Evolutionary conservation across 768 basidiomycete species (phyloP), one percentile per base, ranked within the genome.

Genomic region (Clathrus columnatus): DNA sequence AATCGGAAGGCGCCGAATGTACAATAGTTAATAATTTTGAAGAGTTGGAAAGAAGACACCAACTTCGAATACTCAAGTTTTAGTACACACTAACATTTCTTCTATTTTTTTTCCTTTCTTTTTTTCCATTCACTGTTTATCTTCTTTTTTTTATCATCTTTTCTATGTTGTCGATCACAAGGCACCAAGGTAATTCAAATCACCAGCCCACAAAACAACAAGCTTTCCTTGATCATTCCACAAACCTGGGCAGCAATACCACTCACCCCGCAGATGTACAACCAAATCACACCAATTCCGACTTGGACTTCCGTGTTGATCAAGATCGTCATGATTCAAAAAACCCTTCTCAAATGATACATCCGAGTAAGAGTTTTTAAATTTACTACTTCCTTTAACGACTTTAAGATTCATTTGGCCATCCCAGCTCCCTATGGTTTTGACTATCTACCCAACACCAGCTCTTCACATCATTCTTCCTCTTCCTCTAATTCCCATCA

Each of bases 271-370:
- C 8, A 5, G 45, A 55, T 48, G 27, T 17, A 10, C 4, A 55
- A 17, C 23, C 18, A 8, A 16, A 43, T n/a, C 17, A 20, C 28
- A 2, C 54, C 1, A 16, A 26, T 28, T 46, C 30, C 29, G 16
- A 21, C 7, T 53, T 53, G 18, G 54, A 55, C 32, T 48, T 55
- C 29, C 54, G 54, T 46, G 20, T 30, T 7, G 54, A 55, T 23
- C 20, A 26, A n/a, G 44, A 47, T 16, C 5, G 8, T 11, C 36
- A 36, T 36, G 36, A 20, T 20, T 42, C 11, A 42, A 20, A 42
- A 11, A 11, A 11, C 41, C 20, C 20, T 11, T 42, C 20, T 20
- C 20, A 20, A 42, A 42, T 20, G 20, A 42, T 42, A 42, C 14
- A 11, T 42, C 41, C 41, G 11, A 42, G 41, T 42, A 11, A 42